Conservation (phyloP, 129 eudicot genomes). For the Flaveria brownii region DNA sequence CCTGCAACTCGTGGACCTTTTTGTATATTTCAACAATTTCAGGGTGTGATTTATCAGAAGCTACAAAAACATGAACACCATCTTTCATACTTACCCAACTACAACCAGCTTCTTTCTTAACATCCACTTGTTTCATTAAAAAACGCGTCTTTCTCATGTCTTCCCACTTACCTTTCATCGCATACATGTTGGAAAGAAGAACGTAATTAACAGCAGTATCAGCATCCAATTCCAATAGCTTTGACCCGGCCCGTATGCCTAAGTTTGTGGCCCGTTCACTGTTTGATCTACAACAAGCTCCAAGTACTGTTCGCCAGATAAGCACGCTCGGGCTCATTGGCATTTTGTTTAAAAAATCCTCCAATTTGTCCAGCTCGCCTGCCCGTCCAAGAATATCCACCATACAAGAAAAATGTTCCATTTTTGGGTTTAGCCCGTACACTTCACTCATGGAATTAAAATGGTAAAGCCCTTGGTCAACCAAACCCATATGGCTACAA, state of each 20-base stretch:
- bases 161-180: constrained; percentile 80
- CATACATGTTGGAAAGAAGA: constrained; percentile 90
- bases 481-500: constrained; percentile 92
- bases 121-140: constrained; percentile 60
- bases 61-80: constrained; percentile 86
- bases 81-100: constrained; percentile 97
- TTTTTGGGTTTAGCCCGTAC: constrained; percentile 58
- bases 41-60: constrained; percentile 79
- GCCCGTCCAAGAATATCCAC: constrained; percentile 93
- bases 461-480: constrained; percentile 59
- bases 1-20: constrained; percentile 59
- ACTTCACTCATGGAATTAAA: constrained; percentile 72
- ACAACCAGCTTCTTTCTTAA: constrained; percentile 78
- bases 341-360: constrained; percentile 69
- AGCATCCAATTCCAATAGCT: constrained; percentile 73
- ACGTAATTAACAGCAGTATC: constrained; percentile 78
- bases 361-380: constrained; percentile 70
- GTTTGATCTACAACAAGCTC: constrained; percentile 68
- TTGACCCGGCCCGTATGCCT: constrained; percentile 71
- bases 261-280: constrained; percentile 41
- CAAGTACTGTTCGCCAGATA: constrained; percentile 86
- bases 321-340: constrained; percentile 71
- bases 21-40: constrained; percentile 57
- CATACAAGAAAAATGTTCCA: constrained; percentile 93
- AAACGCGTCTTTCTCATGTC: constrained; percentile 61